phyloP scores from a whole-genome alignment of 768 basidiomycete genomes.

The Amanita pallidorosea region DNA sequence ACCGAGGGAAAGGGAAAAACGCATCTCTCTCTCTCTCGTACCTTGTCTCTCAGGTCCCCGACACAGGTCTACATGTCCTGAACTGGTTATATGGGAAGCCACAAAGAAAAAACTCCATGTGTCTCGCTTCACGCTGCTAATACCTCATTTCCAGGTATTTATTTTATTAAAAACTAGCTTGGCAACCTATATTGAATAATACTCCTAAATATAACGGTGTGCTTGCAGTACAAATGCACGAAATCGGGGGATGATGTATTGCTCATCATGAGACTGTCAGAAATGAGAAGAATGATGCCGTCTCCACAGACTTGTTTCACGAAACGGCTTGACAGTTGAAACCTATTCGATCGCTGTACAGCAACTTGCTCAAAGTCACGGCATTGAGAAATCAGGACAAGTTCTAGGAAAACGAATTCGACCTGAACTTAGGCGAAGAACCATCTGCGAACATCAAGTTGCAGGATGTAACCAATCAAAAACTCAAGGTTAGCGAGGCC shows the following conservation, averaged over 20 bases:
- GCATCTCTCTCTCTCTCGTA: too few relatives aligned
- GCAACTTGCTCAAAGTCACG: not conserved
- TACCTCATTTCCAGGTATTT: not conserved
- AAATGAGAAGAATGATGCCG: not conserved
- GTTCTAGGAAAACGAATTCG: not conserved
- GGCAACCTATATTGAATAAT: not conserved
- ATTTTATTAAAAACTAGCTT: slow-evolving; percentile 1
- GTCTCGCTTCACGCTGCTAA: not conserved
- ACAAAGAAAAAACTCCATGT: not conserved
- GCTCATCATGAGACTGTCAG: not conserved
- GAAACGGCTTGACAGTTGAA: not conserved
- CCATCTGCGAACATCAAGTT: not conserved
- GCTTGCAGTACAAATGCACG: not conserved
- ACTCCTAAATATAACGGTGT: not conserved
- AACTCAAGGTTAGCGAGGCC: not conserved
- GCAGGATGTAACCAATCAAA: not conserved
- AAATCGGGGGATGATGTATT: not conserved
- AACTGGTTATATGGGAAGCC: not conserved
- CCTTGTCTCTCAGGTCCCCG: too few relatives aligned
- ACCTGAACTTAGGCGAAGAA: not conserved
- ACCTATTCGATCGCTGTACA: not conserved
- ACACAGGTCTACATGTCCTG: too few relatives aligned
- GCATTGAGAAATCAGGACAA: not conserved
- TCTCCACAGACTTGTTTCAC: not conserved
- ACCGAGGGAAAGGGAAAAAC: too few relatives aligned